Base-by-base conservation (phyloP, 2,329 filamentous ascomycete genomes). In the Emergomyces pasteurianus region DNA sequence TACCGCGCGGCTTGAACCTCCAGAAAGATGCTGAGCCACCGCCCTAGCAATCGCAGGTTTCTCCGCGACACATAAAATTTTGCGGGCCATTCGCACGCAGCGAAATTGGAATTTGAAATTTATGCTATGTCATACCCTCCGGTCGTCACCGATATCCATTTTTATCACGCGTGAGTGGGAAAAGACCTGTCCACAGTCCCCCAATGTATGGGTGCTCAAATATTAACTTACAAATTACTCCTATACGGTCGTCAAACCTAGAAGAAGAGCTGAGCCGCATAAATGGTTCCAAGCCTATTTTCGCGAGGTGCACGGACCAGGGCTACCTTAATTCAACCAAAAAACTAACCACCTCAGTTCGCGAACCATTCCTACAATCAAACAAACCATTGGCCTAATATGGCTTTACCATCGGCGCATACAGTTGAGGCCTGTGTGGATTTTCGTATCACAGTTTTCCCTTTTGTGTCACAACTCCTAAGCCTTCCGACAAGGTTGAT, bases 41-140 rank as follows among this genome's bases (percentile, higher is more conserved):
- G 92, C 91, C 75, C 94, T 96, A 61, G 94, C 90, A 64, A 99
- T 96, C 49, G 92, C 95, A 42, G 91, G 91, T 81, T 99, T 92
- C 74, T 92, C 88, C 63, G 88, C 88, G 66, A 92, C 87, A 71
- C 88, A 91, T 59, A 92, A 78, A 62, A 90, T 84, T 67, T 81
- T 83, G 60, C 72, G 73, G 63, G 72, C 72, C 76, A 77, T 78
- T 54, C 61, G 64, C 38, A 57, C 34, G 23, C 14, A 46, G 16
- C 2, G 8, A 23, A 21, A 14, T 10, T 3, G 60, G 40, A 36
- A 21, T 31, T 58, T 58, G 54, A 61, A 46, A 63, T 46, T 55
- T 56, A 60, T 58, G 42, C 58, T 43, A 60, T 63, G 62, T 43
- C 59, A 31, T 55, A 23, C 26, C 5, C 54, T 43, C 9, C 28